Evolutionary conservation across 179 eudicot genomes (phyloP), one percentile per base, ranked within the genome.

Genomic region (Camellia oleifera): DNA sequence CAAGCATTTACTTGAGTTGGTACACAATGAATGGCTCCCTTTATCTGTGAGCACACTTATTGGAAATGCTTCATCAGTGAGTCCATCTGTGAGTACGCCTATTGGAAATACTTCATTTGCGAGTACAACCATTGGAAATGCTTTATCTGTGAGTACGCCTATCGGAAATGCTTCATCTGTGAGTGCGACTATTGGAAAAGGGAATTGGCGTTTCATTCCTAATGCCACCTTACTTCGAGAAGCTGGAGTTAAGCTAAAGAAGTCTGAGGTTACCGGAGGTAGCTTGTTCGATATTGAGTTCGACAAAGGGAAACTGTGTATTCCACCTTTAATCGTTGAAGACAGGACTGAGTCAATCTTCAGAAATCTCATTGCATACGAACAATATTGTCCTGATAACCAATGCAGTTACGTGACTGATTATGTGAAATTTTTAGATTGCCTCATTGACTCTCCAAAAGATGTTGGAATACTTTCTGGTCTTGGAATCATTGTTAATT

Each of bases 221-320:
- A 26, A 26, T 26, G 1, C 32, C 32, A 26, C 32, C 1, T 1
- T 0, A 1, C 32, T 65, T 46, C 72, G 3, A 0, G 79, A 76
- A 20, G 79, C 70, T 44, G 79, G 79, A 76, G 45, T 76, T 23
- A 20, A 63, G 45, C 26, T 76, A 17, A 18, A 76, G 17, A 64
- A 61, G 58, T 56, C 32, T 3, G 17, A 52, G 32, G 32, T 26
- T 26, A 26, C 32, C 52, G n/a, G 46, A 50, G 78, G 54, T 44
- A 74, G 32, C 32, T 26, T 26, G 32, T 26, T 26, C 32, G 1
- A 26, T 26, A 26, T 26, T 1, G 0, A 26, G 32, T 26, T 26
- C 1, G 32, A 26, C 32, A 1, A 26, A 26, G 32, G 1, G 32
- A 26, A 26, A 26, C 0, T 26, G 32, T 26, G 0, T 26, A 26